phyloP scores from a whole-genome alignment of 257 asterid genomes.

The Solanum pinnatisectum region DNA sequence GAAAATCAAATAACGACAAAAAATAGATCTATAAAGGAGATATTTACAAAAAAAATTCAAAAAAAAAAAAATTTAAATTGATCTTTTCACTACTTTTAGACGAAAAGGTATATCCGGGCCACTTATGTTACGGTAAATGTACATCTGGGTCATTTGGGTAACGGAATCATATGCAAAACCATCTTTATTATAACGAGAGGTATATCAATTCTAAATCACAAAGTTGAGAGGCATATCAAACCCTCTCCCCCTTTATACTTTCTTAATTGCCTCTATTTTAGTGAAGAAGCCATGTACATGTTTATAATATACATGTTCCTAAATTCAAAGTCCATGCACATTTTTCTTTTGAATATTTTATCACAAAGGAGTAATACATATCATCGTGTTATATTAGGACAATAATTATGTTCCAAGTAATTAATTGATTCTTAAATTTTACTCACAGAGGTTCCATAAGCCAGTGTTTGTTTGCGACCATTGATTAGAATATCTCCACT shows the following conservation, averaged over 20 bases:
- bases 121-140: no score
- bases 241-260: not conserved
- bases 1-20: no score
- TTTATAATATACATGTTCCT: no score
- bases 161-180: no score
- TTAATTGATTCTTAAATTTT: not conserved
- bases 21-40: not conserved
- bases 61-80: no score
- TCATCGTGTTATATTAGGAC: not conserved
- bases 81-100: not conserved
- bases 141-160: not conserved
- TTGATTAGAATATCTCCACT: conserved; percentile 13
- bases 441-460: conserved; percentile 7
- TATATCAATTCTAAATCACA: not conserved
- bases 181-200: no score
- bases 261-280: not conserved
- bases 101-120: no score
- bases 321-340: not conserved
- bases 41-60: no score
- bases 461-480: conserved; percentile 10
- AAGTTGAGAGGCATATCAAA: no score
- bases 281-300: not conserved
- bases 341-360: not conserved
- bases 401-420: not conserved
- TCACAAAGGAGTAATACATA: not conserved